Evolutionary conservation across 1,284 basidiomycete species (phyloP).

Genomic region (Trichosporon ovoides): DNA sequence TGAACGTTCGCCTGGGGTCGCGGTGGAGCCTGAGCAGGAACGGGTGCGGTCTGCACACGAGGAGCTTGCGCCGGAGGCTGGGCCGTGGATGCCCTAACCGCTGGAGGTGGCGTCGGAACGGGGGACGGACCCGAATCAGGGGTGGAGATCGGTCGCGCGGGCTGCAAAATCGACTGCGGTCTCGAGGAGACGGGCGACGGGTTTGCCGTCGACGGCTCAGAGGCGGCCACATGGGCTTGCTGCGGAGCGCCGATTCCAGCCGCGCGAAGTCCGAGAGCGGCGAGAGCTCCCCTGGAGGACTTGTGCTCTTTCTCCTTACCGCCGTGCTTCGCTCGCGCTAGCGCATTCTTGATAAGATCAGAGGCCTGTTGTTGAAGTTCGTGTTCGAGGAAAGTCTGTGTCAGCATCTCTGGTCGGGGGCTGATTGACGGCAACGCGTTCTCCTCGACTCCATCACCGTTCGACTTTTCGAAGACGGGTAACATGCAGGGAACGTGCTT

Average conservation of each 20-base stretch:
- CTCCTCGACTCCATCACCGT: background rate
- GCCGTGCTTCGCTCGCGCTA: conserved; percentile 3
- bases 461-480: background rate
- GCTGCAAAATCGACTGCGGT: conserved; percentile 22
- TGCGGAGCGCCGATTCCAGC: conserved; percentile 26
- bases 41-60: background rate
- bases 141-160: conserved; percentile 26
- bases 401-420: conserved; percentile 9
- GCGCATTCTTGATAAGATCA: conserved; percentile 18
- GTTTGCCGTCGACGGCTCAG: background rate
- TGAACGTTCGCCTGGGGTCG: background rate
- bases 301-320: conserved; percentile 8
- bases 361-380: conserved; percentile 13
- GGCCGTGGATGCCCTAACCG: conserved; percentile 18
- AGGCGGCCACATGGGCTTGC: background rate
- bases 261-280: conserved; percentile 35
- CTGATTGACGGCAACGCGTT: background rate
- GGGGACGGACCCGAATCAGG: background rate
- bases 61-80: background rate
- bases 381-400: conserved; percentile 12
- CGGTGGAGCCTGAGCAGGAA: background rate
- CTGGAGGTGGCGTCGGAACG: background rate
- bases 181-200: background rate
- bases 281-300: conserved; percentile 32
- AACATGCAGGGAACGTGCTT: background rate